phyloP scores from a whole-genome alignment of 768 basidiomycete species.

The Dioszegia aurantiaca region DNA sequence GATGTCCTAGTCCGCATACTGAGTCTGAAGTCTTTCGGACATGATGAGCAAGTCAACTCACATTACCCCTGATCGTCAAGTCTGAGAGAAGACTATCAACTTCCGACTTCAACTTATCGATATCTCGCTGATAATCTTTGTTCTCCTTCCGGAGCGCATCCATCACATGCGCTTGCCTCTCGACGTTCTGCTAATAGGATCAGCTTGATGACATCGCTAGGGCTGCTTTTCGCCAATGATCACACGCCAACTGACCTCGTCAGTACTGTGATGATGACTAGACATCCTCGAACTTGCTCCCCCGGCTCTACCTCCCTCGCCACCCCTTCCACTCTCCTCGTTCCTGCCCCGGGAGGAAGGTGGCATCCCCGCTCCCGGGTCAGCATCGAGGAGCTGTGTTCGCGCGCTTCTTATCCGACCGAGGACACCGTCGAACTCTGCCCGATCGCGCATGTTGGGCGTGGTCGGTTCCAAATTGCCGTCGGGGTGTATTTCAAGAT shows the following conservation, averaged over 20 bases:
- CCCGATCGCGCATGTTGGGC: slow-evolving; percentile 6
- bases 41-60: too few species aligned
- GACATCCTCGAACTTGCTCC: not conserved
- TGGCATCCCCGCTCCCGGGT: not conserved
- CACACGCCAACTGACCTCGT: not conserved
- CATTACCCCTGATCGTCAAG: not conserved
- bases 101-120: not conserved
- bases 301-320: not conserved
- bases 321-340: too few species aligned
- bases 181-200: not conserved
- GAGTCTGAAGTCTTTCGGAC: too few species aligned
- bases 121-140: slow-evolving; percentile 12
- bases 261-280: not conserved
- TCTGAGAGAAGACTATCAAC: not conserved
- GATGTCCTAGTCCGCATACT: too few species aligned
- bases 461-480: not conserved
- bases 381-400: not conserved
- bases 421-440: slow-evolving; percentile 1
- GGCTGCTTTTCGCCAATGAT: not conserved
- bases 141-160: slow-evolving; percentile 8
- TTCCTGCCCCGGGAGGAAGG: too few species aligned
- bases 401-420: not conserved
- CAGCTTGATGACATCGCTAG: slow-evolving; percentile 3
- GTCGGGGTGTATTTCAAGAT: not conserved
- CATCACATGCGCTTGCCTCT: not conserved